These are phyloP conservation scores for Escovopsis sp. DNA, from an alignment of 2,329 filamentous ascomycete genomes.

Conservation along the genomic window DNA sequence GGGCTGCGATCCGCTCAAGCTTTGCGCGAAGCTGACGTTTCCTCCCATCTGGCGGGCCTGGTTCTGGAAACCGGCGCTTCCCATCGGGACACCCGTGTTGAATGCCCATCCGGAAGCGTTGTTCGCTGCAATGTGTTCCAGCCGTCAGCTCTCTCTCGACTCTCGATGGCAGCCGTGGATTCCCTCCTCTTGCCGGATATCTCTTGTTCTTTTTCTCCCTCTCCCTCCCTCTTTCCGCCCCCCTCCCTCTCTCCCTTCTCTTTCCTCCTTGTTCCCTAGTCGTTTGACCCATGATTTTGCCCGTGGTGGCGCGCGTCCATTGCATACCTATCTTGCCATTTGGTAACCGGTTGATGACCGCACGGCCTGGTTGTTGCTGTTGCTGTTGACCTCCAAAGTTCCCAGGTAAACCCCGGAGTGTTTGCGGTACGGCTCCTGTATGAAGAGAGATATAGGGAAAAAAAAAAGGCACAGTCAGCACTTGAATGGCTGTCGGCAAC, in stretches of 20 bases:
- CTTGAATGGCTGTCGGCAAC: slow-evolving; percentile 1
- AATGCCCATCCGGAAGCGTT: slow-evolving; percentile 47
- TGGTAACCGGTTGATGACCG: slow-evolving; percentile 44
- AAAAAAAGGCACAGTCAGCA: too few species aligned
- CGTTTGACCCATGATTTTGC: too few species aligned
- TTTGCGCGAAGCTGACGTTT: slow-evolving; percentile 52
- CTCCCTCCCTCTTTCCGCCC: too few species aligned
- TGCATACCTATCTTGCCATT: slow-evolving; percentile 47
- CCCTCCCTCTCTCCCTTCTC: too few species aligned
- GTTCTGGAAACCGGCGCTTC: slow-evolving; percentile 37
- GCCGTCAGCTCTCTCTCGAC: slow-evolving; percentile 7
- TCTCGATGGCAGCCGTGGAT: not conserved
- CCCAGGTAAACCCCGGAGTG: slow-evolving; percentile 45
- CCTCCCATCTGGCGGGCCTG: slow-evolving; percentile 39
- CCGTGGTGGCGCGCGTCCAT: not conserved
- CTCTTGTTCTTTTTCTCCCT: too few species aligned
- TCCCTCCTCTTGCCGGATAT: too few species aligned
- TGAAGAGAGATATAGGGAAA: slow-evolving; percentile 8
- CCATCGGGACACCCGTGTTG: slow-evolving; percentile 46
- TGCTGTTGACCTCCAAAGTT: slow-evolving; percentile 46
- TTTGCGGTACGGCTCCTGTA: slow-evolving; percentile 45
- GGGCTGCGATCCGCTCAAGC: slow-evolving; percentile 47
- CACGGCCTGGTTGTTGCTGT: slow-evolving; percentile 36
- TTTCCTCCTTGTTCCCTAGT: too few species aligned
- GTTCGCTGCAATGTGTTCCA: slow-evolving; percentile 23